These are phyloP conservation scores for Puccinia polysora DNA, from an alignment of 1,284 basidiomycete species.

Conservation along the genomic window DNA sequence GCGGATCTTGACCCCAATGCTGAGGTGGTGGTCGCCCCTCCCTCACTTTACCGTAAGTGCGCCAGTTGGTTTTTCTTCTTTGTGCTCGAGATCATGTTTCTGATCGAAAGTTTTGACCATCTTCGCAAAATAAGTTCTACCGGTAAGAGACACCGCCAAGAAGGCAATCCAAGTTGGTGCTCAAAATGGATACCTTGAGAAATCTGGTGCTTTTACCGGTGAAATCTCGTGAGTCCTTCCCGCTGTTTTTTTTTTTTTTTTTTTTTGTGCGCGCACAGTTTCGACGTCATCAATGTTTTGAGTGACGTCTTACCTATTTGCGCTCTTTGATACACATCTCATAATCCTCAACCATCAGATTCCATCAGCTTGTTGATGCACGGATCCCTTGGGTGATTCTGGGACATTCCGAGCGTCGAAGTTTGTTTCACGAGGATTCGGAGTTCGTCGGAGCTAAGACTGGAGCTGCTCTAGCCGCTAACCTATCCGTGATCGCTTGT, in stretches of 20 bases:
- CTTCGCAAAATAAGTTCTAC: background rate
- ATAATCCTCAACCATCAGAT: no score
- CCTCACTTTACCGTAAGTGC: slow-evolving; percentile 65
- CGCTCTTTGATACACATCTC: no score
- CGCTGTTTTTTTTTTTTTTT: background rate
- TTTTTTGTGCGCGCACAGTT: background rate
- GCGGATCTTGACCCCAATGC: slow-evolving; percentile 66
- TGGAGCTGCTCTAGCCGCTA: slow-evolving; percentile 66
- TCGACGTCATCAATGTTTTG: no score
- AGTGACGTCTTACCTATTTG: no score
- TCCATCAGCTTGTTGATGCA: slow-evolving; percentile 76
- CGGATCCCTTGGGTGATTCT: slow-evolving; percentile 87
- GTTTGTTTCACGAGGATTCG: slow-evolving; percentile 83
- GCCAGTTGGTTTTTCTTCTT: slow-evolving; percentile 58
- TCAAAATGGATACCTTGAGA: slow-evolving; percentile 84
- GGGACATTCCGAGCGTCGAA: slow-evolving; percentile 95
- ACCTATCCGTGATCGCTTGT: slow-evolving; percentile 86
- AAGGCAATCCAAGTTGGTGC: slow-evolving; percentile 64
- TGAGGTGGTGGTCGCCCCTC: slow-evolving; percentile 90
- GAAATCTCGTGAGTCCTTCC: slow-evolving; percentile 69
- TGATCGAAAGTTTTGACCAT: background rate
- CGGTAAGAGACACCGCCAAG: slow-evolving; percentile 51
- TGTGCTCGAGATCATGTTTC: slow-evolving; percentile 49
- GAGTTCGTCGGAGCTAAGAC: slow-evolving; percentile 81
- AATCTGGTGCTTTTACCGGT: slow-evolving; percentile 88